Conservation (phyloP, 768 basidiomycete genomes). For the Termitomyces heimii region DNA sequence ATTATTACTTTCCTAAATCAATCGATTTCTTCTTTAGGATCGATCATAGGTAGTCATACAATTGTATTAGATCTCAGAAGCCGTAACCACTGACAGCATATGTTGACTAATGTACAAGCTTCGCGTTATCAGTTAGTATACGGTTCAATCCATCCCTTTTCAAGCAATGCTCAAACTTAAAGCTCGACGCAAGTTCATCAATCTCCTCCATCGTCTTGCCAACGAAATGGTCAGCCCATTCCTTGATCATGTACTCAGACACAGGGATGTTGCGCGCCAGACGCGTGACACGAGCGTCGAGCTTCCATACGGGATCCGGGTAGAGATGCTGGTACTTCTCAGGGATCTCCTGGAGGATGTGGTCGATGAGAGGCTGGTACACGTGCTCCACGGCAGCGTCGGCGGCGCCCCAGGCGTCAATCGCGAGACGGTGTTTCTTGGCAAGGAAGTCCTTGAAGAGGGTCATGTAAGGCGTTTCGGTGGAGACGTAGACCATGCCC, state of each 20-base stretch:
- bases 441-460: conserved; percentile 64
- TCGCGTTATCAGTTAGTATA: conserved; percentile 40
- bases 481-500: conserved; percentile 75
- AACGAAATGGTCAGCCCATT: conserved; percentile 68
- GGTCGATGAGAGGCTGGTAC: conserved; percentile 63
- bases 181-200: conserved; percentile 71
- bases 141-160: conserved; percentile 62
- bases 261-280: conserved; percentile 64
- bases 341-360: conserved; percentile 51
- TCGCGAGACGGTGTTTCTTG: conserved; percentile 73
- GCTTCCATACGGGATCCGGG: conserved; percentile 60
- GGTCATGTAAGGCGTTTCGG: conserved; percentile 64
- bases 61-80: background rate
- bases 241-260: conserved; percentile 63
- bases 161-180: conserved; percentile 64
- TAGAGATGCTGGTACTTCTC: conserved; percentile 48
- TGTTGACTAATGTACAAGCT: conserved; percentile 14
- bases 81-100: background rate
- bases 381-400: conserved; percentile 45
- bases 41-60: background rate
- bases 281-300: conserved; percentile 47
- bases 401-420: conserved; percentile 78
- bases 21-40: background rate
- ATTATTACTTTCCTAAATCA: background rate
- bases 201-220: conserved; percentile 55